A percentile compares a stretch with the other conserved stretches of the same genome.
These are phyloP conservation scores for Canna indica DNA, from an alignment of 176 grass and related monocot species.

Conservation along the genomic window DNA sequence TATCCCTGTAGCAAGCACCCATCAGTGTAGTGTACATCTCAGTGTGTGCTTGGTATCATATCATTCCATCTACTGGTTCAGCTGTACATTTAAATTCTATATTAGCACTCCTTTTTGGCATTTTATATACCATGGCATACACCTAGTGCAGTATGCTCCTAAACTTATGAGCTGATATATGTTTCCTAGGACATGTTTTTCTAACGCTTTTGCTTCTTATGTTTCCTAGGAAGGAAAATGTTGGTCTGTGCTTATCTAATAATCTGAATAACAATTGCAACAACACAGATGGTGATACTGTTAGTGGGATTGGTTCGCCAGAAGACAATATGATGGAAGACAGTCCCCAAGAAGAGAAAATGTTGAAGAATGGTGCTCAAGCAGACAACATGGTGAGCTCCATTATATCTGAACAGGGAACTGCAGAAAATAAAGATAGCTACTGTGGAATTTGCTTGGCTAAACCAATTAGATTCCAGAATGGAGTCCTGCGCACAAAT, in stretches of 20 bases:
- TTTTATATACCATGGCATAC: background rate
- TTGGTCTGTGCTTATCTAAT: background rate
- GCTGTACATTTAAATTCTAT: background rate
- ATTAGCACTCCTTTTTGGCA: background rate
- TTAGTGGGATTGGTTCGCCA: conserved; percentile 40
- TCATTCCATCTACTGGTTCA: background rate
- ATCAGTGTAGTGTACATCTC: background rate
- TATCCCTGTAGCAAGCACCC: background rate
- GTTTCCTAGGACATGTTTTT: background rate
- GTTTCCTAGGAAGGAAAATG: background rate
- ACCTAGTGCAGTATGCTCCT: background rate
- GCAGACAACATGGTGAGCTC: conserved; percentile 48
- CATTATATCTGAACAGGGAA: conserved; percentile 44
- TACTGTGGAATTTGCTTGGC: conserved; percentile 25
- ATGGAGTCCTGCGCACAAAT: conserved; percentile 77
- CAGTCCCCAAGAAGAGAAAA: conserved; percentile 59
- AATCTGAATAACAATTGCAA: conserved; percentile 13
- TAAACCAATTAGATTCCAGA: conserved; percentile 57
- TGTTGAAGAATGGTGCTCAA: conserved; percentile 39
- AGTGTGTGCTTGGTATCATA: background rate
- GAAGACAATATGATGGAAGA: conserved; percentile 49
- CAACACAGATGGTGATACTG: conserved; percentile 33
- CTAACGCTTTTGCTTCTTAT: background rate
- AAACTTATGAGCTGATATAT: background rate
- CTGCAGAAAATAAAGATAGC: conserved; percentile 40